Evolutionary conservation across 495 filamentous ascomycete species (phyloP), one percentile per base, ranked within the genome.

Genomic region (Lichina pygmaea): DNA sequence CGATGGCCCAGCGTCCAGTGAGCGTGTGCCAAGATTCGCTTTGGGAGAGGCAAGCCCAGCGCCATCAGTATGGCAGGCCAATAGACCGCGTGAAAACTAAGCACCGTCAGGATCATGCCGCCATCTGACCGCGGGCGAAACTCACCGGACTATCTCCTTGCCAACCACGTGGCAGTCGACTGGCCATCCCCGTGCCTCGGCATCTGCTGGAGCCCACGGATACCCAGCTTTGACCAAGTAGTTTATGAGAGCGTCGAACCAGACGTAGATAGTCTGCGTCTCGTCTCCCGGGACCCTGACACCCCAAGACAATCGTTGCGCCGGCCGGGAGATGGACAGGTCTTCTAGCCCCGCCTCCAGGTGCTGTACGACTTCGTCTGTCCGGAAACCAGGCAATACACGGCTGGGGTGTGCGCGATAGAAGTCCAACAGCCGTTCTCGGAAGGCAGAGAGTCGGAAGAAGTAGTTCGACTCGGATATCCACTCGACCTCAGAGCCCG

Each of bases 31-130:
- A 95, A 66, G 16, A 95, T 68, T 45, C 74, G 72, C 51, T 75
- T 77, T 6, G 89, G 86, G n/a, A 80, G 58, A 2, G 85, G 78
- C 3, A 97, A 62, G 48, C 77, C 77, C 30, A 95, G 64, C 5
- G 86, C 86, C 63, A 97, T 73, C 32, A 97, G 77, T 54, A 97
- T 77, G 2, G 89, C 89, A 0, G 89, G 89, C 89, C 89, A 97
- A 65, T 95, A 97, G 30, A 97, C 78, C 60, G 80, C 81, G 59
- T 97, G 91, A 59, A 97, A 97, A 24, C 66, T 70, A 46, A 11
- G 45, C n/a, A 31, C 16, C 6, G 34, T 46, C 49, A 46, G 49
- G 12, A 10, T 45, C 8, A 11, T 16, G 0, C 12, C n/a, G 6
- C 8, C 39, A 16, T 34, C 0, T 13, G n/a, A 8, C n/a, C 7